Conservation (phyloP, 371 early-diverging fungal species). For the Mucor velutinosus region DNA sequence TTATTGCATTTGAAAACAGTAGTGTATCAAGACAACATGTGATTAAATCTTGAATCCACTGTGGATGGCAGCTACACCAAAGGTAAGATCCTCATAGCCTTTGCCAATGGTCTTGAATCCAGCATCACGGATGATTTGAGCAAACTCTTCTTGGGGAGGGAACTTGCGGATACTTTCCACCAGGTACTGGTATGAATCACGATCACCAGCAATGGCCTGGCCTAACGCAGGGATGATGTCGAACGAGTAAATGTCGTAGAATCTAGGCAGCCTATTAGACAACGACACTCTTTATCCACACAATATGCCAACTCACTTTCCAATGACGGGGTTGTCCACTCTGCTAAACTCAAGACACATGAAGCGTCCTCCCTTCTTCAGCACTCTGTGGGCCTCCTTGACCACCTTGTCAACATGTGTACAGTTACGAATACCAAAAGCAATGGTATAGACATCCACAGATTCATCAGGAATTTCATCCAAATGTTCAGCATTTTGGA, state of each 20-base stretch:
- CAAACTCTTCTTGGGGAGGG: slow-evolving; percentile 90
- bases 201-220: slow-evolving; percentile 87
- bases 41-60: slow-evolving; percentile 83
- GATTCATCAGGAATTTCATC: slow-evolving; percentile 73
- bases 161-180: slow-evolving; percentile 97
- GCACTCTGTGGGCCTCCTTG: slow-evolving; percentile 88
- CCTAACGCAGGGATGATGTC: slow-evolving; percentile 93
- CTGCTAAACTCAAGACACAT: slow-evolving; percentile 93
- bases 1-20: background rate
- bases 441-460: slow-evolving; percentile 93
- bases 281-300: background rate
- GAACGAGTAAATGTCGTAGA: slow-evolving; percentile 94
- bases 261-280: slow-evolving; percentile 31
- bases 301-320: slow-evolving; percentile 46
- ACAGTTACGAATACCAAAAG: slow-evolving; percentile 97
- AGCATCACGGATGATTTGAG: slow-evolving; percentile 84
- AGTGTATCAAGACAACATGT: background rate
- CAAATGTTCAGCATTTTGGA: slow-evolving; percentile 93
- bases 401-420: slow-evolving; percentile 92
- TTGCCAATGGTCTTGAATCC: slow-evolving; percentile 90
- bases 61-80: slow-evolving; percentile 96
- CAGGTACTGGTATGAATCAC: slow-evolving; percentile 94
- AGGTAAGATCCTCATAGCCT: slow-evolving; percentile 93
- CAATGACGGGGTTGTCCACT: slow-evolving; percentile 88
- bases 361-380: slow-evolving; percentile 95